These are phyloP conservation scores for Lasiosphaeria miniovina DNA, from an alignment of 495 filamentous ascomycete species.

Conservation along the genomic window DNA sequence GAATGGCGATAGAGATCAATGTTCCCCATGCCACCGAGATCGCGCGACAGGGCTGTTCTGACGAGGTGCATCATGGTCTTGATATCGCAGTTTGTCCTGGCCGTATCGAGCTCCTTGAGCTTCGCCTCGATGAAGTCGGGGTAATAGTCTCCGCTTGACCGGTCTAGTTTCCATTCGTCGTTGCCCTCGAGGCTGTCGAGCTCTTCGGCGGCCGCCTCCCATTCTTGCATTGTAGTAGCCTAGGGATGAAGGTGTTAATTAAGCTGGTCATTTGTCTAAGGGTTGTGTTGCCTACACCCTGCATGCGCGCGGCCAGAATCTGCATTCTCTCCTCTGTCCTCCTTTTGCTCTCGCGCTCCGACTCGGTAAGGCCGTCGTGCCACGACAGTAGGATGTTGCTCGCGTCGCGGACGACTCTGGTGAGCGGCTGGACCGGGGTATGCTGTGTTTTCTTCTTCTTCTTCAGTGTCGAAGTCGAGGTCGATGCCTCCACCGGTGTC, in stretches of 20 bases:
- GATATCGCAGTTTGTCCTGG: constrained; percentile 70
- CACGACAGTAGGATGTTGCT: constrained; percentile 49
- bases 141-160: constrained; percentile 60
- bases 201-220: constrained; percentile 67
- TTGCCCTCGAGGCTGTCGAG: constrained; percentile 79
- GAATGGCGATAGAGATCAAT: constrained; percentile 78
- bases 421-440: constrained; percentile 17
- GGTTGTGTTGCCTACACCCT: constrained; percentile 43
- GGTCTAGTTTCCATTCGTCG: constrained; percentile 73
- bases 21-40: constrained; percentile 83
- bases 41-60: constrained; percentile 74
- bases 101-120: constrained; percentile 70
- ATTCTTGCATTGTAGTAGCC: constrained; percentile 63
- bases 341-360: constrained; percentile 50
- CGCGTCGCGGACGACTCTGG: constrained; percentile 26
- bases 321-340: constrained; percentile 58
- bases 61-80: constrained; percentile 71
- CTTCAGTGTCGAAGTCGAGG: constrained; percentile 9
- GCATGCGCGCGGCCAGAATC: constrained; percentile 60
- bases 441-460: constrained; percentile 10
- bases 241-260: constrained; percentile 21
- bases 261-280: not conserved
- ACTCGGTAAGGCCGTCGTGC: constrained; percentile 55
- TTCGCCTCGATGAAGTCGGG: constrained; percentile 63
- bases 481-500: not conserved